Evolutionary conservation across 805 yeast genomes (phyloP), one percentile per base, ranked within the genome.

Genomic region (Monosporozyma unispora): DNA sequence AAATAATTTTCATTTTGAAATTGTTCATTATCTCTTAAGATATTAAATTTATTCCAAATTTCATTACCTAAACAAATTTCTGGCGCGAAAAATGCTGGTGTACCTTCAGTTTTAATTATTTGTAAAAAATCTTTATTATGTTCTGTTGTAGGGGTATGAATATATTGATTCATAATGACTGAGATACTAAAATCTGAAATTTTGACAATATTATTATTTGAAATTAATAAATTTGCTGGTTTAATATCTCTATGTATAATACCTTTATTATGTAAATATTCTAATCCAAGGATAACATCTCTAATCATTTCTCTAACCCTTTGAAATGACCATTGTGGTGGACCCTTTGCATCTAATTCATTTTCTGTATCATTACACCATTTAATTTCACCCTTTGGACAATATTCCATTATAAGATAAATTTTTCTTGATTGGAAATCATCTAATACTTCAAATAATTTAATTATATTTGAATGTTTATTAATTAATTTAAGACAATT

Each of bases 111-210:
- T 66, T 90, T 91, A 1, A 96, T 95, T 53, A 91, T 72, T 58
- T 91, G 97, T 49, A 81, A 70, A 53, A 89, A 96, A 55, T 78
- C 73, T 3, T 44, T 37, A 25, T 41, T 41, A 37, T 39, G 29
- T 21, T 14, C n/a, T 9, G 58, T 51, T 59, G 5, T 75, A 2
- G 46, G 35, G 0, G 50, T 31, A n/a, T 16, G 22, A 11, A 9
- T 11, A 38, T 44, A 44, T 58, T 3, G 74, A 11, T 39, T 41
- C 4, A 51, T 35, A 33, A 47, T 43, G 66, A 87, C 85, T 0
- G 96, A 87, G 12, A 93, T 95, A 22, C 99, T 98, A 69, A 91
- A 93, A 70, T 91, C 99, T n/a, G 95, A 82, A 39, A 91, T 93
- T 67, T 93, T 93, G 23, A 90, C 96, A 7, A 76, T 73, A 48